These are phyloP conservation scores for Eucalyptus cloeziana DNA, from an alignment of 345 rosid genomes.

Conservation along the genomic window DNA sequence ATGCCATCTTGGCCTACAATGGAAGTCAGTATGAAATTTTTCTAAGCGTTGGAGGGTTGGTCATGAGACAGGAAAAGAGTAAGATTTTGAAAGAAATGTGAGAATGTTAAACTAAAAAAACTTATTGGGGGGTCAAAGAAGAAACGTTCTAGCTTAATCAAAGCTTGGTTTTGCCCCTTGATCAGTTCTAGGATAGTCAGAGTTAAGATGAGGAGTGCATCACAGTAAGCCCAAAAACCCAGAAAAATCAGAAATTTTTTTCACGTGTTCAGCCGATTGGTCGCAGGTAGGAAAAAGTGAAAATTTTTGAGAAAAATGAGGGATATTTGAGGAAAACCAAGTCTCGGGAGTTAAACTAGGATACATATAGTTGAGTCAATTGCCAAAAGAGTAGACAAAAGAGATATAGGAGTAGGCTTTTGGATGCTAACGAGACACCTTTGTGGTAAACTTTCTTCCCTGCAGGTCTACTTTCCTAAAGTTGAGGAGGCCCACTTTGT, in stretches of 20 bases:
- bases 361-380: not conserved
- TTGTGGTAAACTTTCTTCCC: not conserved
- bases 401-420: not conserved
- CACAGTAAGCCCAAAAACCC: not conserved
- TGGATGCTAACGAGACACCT: not conserved
- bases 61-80: accelerated
- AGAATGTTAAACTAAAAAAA: not conserved
- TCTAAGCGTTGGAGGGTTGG: not conserved
- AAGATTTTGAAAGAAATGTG: not conserved
- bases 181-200: not conserved
- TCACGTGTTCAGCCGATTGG: not conserved
- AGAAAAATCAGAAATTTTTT: not conserved
- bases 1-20: not conserved
- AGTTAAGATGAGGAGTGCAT: too few relatives aligned
- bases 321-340: not conserved
- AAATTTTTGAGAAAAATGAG: not conserved
- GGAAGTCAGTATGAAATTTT: not conserved
- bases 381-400: not conserved
- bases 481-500: not conserved
- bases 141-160: not conserved
- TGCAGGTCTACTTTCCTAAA: not conserved
- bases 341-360: not conserved
- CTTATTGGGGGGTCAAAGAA: not conserved
- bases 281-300: not conserved
- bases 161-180: not conserved